Percentiles rank a stretch among this genome's conserved stretches.
phyloP scores from a whole-genome alignment of 345 rosid genomes.

The Eutrema japonicum region DNA sequence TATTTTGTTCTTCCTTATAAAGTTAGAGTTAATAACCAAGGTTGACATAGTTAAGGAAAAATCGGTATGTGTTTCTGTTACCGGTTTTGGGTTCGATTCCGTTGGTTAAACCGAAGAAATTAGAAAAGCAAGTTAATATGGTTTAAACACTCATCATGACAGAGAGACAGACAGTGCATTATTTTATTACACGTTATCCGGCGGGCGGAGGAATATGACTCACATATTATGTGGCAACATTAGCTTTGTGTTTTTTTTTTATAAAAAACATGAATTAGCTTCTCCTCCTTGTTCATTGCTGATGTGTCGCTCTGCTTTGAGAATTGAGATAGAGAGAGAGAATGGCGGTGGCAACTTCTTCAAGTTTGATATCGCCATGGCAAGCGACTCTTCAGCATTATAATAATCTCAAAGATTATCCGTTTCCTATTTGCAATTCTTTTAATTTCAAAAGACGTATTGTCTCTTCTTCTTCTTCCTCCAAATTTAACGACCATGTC shows the following conservation, averaged over 20 bases:
- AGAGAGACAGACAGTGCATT: constrained; percentile 17
- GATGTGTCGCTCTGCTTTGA: constrained; percentile 34
- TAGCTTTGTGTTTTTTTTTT: neutral
- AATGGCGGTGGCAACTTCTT: constrained; percentile 55
- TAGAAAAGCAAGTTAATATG: neutral
- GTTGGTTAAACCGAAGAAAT: neutral
- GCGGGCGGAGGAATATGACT: constrained; percentile 23
- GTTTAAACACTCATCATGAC: neutral
- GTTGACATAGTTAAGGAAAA: too few relatives aligned
- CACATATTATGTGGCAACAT: constrained; percentile 39
- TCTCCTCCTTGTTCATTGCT: neutral
- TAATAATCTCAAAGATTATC: constrained; percentile 39
- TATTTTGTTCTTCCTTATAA: neutral
- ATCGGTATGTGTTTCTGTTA: too few relatives aligned
- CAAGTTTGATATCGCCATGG: constrained; percentile 49
- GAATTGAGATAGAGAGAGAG: constrained; percentile 13
- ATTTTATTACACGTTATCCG: constrained; percentile 31
- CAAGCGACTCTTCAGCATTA: constrained; percentile 45
- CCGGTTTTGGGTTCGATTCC: too few relatives aligned
- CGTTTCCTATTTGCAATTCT: constrained; percentile 24
- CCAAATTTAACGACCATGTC: constrained; percentile 40
- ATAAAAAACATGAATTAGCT: too few relatives aligned
- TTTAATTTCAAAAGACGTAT: constrained; percentile 40
- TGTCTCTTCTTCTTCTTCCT: constrained; percentile 23
- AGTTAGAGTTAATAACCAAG: neutral